Evolutionary conservation across 2,329 filamentous ascomycete genomes (phyloP), one percentile per base, ranked within the genome.

Genomic region (Neopestalotiopsis rosae): DNA sequence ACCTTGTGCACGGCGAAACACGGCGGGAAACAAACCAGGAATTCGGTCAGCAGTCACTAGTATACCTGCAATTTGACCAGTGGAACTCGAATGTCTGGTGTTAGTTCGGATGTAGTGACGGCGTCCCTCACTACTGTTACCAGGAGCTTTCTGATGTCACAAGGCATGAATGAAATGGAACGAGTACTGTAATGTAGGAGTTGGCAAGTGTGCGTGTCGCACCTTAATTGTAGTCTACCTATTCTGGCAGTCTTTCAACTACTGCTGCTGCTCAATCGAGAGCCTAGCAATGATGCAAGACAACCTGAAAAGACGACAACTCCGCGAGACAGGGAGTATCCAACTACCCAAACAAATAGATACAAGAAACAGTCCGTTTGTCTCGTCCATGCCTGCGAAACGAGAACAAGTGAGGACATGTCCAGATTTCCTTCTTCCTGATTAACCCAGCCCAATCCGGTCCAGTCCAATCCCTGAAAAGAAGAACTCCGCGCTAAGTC

Each of bases 151-250:
- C n/a, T 20, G 9, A 7, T 10, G 20, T 52, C 45, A 52, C 45
- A 38, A 38, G 34, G 6, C 45, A 52, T 52, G 45, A n/a, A 14
- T 14, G n/a, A 52, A 52, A 17, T 17, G 45, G 45, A 4, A 52
- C 45, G 45, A 20, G 59, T 32, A 38, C 20, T 38, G 13, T 38
- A 9, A n/a, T 52, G 20, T 64, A 64, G 61, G 58, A 67, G 66
- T 63, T 67, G 66, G 66, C 66, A 67, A 67, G 66, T 67, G 66
- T 67, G 66, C 66, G 28, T 67, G 40, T 38, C 24, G 66, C 66
- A 67, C 66, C 66, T 67, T 67, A 67, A 67, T 67, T 67, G 66
- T 57, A 67, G 30, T 34, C 32, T 42, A 45, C 13, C 62, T 49
- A 14, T 38, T 38, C n/a, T 13, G 42, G 42, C 64, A 32, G 24